These are phyloP conservation scores for Yamadazyma taylorii DNA, from an alignment of 1,139 yeast genomes.

Conservation along the genomic window DNA sequence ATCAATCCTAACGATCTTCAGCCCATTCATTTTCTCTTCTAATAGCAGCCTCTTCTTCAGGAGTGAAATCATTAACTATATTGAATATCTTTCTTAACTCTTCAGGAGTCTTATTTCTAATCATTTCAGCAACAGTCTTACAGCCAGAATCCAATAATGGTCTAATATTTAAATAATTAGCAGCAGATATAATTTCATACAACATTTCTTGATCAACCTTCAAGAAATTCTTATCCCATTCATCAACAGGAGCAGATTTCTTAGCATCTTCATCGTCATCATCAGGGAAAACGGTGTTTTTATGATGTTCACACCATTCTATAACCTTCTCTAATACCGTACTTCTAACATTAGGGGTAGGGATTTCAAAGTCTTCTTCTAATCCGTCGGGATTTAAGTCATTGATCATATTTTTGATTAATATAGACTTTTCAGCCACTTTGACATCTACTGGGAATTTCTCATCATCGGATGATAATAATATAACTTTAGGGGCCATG, in stretches of 20 bases:
- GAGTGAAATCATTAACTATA: constrained; percentile 91
- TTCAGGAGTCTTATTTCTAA: constrained; percentile 92
- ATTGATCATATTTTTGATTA: constrained; percentile 87
- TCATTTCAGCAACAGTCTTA: constrained; percentile 98
- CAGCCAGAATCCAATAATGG: constrained; percentile 95
- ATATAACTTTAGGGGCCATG: constrained; percentile 55
- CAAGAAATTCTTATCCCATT: constrained; percentile 95
- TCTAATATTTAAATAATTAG: constrained; percentile 90
- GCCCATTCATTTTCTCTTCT: constrained; percentile 99
- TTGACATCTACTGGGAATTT: constrained; percentile 72
- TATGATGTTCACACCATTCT: constrained; percentile 98
- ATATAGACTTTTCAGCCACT: constrained; percentile 86
- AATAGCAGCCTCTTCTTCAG: constrained; percentile 98
- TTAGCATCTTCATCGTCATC: constrained; percentile 81
- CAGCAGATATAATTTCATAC: constrained; percentile 93
- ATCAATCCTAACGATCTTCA: constrained; percentile 64
- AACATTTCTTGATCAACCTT: constrained; percentile 98
- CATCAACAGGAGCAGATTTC: constrained; percentile 82
- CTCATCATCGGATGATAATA: constrained; percentile 74
- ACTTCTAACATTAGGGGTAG: constrained; percentile 87
- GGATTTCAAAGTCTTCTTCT: constrained; percentile 75
- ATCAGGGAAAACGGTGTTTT: constrained; percentile 71
- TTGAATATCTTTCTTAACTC: constrained; percentile 96
- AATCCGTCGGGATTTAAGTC: constrained; percentile 68
- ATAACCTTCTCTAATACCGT: constrained; percentile 87